Conservation (phyloP, 2,329 filamentous ascomycete genomes). For the Aspergillus pseudotamarii region DNA sequence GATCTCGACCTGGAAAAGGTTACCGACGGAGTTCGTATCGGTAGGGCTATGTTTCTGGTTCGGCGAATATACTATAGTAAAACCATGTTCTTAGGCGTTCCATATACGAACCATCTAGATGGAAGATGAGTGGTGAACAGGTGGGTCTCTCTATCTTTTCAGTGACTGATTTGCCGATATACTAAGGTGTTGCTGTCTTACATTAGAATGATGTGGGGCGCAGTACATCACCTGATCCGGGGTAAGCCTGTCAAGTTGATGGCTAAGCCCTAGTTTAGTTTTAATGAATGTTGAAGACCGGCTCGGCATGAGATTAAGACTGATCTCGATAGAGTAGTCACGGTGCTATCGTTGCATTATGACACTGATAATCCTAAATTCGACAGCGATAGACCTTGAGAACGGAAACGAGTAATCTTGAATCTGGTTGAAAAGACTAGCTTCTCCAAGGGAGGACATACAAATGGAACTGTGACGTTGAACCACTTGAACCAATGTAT, state of each 20-base stretch:
- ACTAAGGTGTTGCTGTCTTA: not conserved
- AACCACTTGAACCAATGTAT: not conserved
- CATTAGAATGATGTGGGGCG: not conserved
- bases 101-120: not conserved
- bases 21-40: not conserved
- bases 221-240: slow-evolving; percentile 1
- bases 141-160: not conserved
- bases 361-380: not conserved
- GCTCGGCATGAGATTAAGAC: not conserved
- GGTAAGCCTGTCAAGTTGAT: not conserved
- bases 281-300: not conserved
- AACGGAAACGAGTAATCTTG: not conserved
- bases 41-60: not conserved
- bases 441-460: too few relatives aligned
- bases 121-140: not conserved
- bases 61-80: not conserved
- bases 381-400: not conserved
- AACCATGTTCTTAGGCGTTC: not conserved
- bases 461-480: not conserved
- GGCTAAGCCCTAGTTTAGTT: not conserved
- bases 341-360: not conserved
- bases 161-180: not conserved
- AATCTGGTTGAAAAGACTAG: not conserved
- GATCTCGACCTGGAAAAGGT: not conserved
- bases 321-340: not conserved